Conservation (phyloP, 1,139 yeast species). For the Kluyveromyces sp. region DNA sequence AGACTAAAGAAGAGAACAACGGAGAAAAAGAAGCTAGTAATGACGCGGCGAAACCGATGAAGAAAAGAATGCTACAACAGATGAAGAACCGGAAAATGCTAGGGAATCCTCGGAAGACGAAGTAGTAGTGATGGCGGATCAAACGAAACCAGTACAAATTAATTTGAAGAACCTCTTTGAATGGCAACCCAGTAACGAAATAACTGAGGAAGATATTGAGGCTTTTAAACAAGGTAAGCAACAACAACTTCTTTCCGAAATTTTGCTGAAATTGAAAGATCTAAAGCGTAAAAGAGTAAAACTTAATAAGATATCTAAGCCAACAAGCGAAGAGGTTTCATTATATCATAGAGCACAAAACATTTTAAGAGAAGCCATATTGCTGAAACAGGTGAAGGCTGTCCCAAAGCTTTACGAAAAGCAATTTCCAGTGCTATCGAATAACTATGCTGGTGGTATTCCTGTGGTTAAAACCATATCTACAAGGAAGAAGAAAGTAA, state of each 20-base stretch:
- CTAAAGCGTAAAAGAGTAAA: constrained; percentile 53
- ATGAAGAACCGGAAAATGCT: constrained; percentile 22
- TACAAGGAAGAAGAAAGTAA: constrained; percentile 29
- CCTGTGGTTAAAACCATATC: constrained; percentile 49
- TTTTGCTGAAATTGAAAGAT: constrained; percentile 51
- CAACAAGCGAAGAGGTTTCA: constrained; percentile 41
- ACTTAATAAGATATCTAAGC: constrained; percentile 32
- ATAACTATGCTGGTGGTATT: constrained; percentile 70
- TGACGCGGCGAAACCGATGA: constrained; percentile 14
- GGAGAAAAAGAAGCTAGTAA: constrained; percentile 3
- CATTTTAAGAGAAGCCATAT: constrained; percentile 40
- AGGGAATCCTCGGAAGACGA: constrained; percentile 11
- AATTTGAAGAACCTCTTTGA: constrained; percentile 42
- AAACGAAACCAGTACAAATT: constrained; percentile 35
- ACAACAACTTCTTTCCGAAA: constrained; percentile 48
- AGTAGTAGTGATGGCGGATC: constrained; percentile 8
- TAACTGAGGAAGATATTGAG: constrained; percentile 47
- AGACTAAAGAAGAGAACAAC: background rate
- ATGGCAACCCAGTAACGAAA: constrained; percentile 47
- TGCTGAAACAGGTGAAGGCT: constrained; percentile 19
- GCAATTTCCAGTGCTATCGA: constrained; percentile 58
- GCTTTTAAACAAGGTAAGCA: constrained; percentile 40
- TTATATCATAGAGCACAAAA: constrained; percentile 45
- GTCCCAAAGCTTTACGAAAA: constrained; percentile 26
- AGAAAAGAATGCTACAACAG: constrained; percentile 4